A percentile compares a stretch with the other conserved stretches of the same genome.
phyloP scores from a whole-genome alignment of 1,139 yeast species.

The Wickerhamomyces sp. region DNA sequence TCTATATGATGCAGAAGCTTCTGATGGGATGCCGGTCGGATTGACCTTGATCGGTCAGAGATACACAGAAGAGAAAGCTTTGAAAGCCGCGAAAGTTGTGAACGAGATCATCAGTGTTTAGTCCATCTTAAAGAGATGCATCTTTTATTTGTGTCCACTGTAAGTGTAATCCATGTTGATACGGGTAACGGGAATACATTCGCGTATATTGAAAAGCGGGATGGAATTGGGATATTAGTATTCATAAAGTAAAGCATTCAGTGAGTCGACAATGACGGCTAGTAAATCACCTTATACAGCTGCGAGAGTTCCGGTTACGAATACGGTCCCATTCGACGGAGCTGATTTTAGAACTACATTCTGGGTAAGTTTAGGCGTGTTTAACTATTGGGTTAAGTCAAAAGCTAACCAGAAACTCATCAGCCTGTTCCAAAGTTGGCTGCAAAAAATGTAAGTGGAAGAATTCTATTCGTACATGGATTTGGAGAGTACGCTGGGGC shows the following conservation, averaged over 20 bases:
- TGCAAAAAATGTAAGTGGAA: conserved; percentile 42
- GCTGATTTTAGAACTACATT: conserved; percentile 15
- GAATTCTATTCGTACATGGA: conserved; percentile 71
- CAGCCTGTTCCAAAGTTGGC: conserved; percentile 31
- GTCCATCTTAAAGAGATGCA: too few relatives aligned
- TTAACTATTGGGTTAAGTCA: background rate
- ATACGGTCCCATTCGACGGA: conserved; percentile 7
- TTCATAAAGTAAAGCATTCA: too few relatives aligned
- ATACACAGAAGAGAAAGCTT: conserved; percentile 47
- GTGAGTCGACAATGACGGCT: too few relatives aligned
- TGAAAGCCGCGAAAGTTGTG: conserved; percentile 34
- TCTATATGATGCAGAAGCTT: conserved; percentile 31
- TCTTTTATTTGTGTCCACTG: too few relatives aligned
- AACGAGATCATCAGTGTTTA: conserved; percentile 10
- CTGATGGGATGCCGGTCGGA: conserved; percentile 47
- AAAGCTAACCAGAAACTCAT: conserved; percentile 2
- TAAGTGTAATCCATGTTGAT: too few relatives aligned
- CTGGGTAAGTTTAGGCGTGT: conserved; percentile 14
- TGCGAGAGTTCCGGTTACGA: conserved; percentile 4
- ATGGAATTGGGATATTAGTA: too few relatives aligned
- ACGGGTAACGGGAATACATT: too few relatives aligned
- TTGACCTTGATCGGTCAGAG: conserved; percentile 48
- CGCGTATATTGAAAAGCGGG: too few relatives aligned
- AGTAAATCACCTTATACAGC: conserved; percentile 7
- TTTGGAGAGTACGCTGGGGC: conserved; percentile 61